Evolutionary conservation across 805 yeast species (phyloP), one percentile per base, ranked within the genome.

Genomic region (Jamesozyma lodderae): DNA sequence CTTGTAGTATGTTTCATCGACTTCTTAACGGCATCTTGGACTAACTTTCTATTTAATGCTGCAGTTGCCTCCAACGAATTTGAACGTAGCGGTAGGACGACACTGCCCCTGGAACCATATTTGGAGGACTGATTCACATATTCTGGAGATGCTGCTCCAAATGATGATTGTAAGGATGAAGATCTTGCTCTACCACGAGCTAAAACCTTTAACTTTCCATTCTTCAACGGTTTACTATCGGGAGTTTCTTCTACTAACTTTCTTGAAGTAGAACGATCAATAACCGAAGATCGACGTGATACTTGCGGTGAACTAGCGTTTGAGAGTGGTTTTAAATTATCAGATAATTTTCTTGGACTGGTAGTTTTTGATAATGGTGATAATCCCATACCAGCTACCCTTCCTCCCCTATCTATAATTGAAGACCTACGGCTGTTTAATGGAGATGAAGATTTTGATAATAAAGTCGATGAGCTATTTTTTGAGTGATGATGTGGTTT

Each of bases 1-100:
- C 28, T 24, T 37, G 9, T 23, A 25, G 4, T 26, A 13, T 5
- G 36, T 7, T 4, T 21, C 48, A 45, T 42, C 13, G 49, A 27
- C 16, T 42, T 41, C 15, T 40, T 34, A 17, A 46, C 49, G 3
- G 52, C 42, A 35, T 51, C 49, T 31, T 56, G 63, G 1, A 59
- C 45, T 26, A 49, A 45, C 28, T 42, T 48, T 38, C 56, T 61
- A 36, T 52, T 59, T 5, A 49, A 23, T 2, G 46, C 46, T 13
- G 58, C 56, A n/a, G 42, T 43, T 1, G 55, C 49, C 31, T 57
- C 56, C 26, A 59, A 42, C 1, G 63, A 59, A 41, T 56, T 57
- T 3, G 62, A 48, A n/a, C 62, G 49, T 16, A 45, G 42, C 3
- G 42, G 41, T 14, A 28, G 33, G 6, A 19, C 25, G 11, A 33